Percentiles rank a stretch among this genome's conserved stretches.
These are phyloP conservation scores for Penicillium coprophilum DNA, from an alignment of 495 filamentous ascomycete genomes.

Conservation along the genomic window DNA sequence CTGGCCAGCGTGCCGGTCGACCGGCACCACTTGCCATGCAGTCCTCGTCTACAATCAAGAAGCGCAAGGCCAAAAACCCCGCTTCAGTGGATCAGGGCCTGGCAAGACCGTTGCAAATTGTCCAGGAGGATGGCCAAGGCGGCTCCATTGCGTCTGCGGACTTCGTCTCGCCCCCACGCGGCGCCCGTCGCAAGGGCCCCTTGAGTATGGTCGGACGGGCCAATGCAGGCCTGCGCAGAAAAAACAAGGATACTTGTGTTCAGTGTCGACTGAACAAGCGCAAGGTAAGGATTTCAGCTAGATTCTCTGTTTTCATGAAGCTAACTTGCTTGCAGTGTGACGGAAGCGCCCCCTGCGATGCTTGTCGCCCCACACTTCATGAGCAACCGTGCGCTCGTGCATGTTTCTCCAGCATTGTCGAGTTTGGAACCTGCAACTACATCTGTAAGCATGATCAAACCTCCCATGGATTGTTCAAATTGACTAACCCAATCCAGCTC, in stretches of 20 bases:
- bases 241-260: slow-evolving; percentile 52
- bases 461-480: neutral
- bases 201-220: slow-evolving; percentile 46
- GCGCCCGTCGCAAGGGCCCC: slow-evolving; percentile 49
- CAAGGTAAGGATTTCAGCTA: slow-evolving; percentile 34
- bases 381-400: slow-evolving; percentile 51
- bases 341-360: slow-evolving; percentile 50
- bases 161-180: slow-evolving; percentile 47
- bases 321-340: slow-evolving; percentile 37
- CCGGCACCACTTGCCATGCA: slow-evolving; percentile 40
- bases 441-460: slow-evolving; percentile 37
- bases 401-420: slow-evolving; percentile 51
- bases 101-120: slow-evolving; percentile 45
- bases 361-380: slow-evolving; percentile 47
- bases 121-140: slow-evolving; percentile 50
- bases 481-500: slow-evolving; percentile 36
- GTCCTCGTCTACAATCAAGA: slow-evolving; percentile 37
- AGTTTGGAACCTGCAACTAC: slow-evolving; percentile 52
- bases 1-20: slow-evolving; percentile 31
- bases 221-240: slow-evolving; percentile 47
- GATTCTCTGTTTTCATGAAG: neutral
- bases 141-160: slow-evolving; percentile 51
- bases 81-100: slow-evolving; percentile 33
- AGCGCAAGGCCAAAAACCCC: slow-evolving; percentile 43
- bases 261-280: slow-evolving; percentile 51